Conservation (phyloP, 1,284 basidiomycete genomes). For the Ceratorhiza oryzae-sativae region DNA sequence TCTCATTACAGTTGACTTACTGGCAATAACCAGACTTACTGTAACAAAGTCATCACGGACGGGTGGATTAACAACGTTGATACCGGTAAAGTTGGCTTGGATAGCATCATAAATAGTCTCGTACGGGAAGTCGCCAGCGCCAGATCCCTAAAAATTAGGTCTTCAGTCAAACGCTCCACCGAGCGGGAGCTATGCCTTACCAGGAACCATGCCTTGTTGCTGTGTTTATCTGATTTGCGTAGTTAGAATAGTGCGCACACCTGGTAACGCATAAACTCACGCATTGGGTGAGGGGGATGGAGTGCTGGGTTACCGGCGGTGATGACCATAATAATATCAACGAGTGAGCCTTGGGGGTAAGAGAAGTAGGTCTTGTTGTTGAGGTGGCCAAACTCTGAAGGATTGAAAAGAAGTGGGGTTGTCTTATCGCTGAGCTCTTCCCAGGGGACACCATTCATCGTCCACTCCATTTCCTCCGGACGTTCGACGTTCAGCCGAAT, state of each 20-base stretch:
- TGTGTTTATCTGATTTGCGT: not conserved
- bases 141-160: not conserved
- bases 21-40: not conserved
- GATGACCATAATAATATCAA: constrained; percentile 20
- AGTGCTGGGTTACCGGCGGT: constrained; percentile 24
- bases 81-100: not conserved
- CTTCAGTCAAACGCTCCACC: too few species aligned
- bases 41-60: constrained; percentile 17
- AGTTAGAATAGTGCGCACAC: not conserved
- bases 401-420: not conserved
- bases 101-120: not conserved
- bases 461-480: constrained; percentile 28
- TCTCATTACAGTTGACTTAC: not conserved
- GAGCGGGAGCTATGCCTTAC: too few species aligned
- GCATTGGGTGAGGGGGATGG: constrained; percentile 31
- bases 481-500: constrained; percentile 13
- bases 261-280: not conserved
- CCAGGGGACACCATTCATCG: constrained; percentile 14
- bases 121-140: constrained; percentile 12
- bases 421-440: constrained; percentile 9
- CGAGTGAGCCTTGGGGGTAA: not conserved
- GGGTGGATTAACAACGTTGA: constrained; percentile 14
- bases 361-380: constrained; percentile 26
- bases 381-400: not conserved
- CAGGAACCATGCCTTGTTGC: constrained; percentile 30